Conservation (phyloP, 2,329 filamentous ascomycete genomes). For the Davidsoniella neocaledoniae region DNA sequence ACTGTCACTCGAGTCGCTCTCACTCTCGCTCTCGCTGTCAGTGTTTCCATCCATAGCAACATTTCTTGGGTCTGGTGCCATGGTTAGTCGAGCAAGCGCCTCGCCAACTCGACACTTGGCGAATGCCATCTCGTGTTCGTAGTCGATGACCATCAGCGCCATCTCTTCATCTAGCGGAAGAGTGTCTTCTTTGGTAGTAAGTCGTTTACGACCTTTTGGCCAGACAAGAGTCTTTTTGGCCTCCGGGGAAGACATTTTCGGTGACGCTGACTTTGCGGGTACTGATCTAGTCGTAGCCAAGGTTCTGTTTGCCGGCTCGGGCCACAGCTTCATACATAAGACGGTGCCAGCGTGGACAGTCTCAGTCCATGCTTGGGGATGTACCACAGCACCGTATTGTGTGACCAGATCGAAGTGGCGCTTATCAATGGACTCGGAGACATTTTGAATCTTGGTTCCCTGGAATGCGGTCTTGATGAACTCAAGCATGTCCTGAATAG, state of each 20-base stretch:
- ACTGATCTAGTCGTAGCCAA: too few relatives aligned
- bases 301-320: neutral
- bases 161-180: neutral
- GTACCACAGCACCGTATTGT: constrained; percentile 1
- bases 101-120: neutral
- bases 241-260: too few relatives aligned
- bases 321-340: neutral
- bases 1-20: neutral
- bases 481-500: neutral
- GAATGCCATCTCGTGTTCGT: neutral
- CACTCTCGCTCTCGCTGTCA: neutral
- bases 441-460: neutral
- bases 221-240: neutral
- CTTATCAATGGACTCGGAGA: neutral
- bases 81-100: neutral
- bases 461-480: neutral
- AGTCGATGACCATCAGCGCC: neutral
- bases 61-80: neutral
- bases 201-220: neutral
- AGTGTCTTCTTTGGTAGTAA: too few relatives aligned
- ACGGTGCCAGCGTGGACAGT: neutral
- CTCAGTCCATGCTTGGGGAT: neutral
- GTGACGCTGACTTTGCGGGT: too few relatives aligned
- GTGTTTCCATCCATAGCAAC: neutral
- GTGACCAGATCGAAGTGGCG: neutral